Conservation (phyloP, 2,329 filamentous ascomycete genomes). For the Penicillium aurantiogriseum region DNA sequence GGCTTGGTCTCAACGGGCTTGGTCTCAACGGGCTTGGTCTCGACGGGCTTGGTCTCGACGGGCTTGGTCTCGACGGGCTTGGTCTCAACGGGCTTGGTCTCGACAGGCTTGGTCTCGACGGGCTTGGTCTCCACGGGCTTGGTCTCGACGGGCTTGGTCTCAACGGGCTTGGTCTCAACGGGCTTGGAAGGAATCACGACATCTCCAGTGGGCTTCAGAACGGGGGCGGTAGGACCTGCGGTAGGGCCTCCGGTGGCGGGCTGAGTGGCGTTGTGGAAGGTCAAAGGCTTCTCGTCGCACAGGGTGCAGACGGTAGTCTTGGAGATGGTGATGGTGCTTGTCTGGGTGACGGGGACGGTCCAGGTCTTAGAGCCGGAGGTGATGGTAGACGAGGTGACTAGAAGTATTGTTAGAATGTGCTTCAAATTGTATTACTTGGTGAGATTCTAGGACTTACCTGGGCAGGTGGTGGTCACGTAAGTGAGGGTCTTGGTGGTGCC, state of each 20-base stretch:
- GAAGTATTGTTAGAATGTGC: constrained; percentile 4
- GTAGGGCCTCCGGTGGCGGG: constrained; percentile 10
- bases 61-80: too few relatives aligned
- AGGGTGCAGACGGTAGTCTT: constrained; percentile 26
- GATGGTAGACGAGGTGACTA: constrained; percentile 30
- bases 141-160: constrained; percentile 5
- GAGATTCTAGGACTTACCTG: constrained; percentile 26
- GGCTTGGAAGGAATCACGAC: constrained; percentile 9
- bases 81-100: too few relatives aligned
- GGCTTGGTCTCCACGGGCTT: background rate
- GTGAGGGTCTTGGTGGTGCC: constrained; percentile 34
- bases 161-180: background rate
- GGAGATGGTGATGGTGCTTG: constrained; percentile 32
- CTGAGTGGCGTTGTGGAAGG: constrained; percentile 14
- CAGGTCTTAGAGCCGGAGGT: constrained; percentile 30
- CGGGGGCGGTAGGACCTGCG: constrained; percentile 9
- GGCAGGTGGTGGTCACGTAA: constrained; percentile 35
- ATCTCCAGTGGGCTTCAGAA: constrained; percentile 13
- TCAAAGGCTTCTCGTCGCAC: constrained; percentile 23
- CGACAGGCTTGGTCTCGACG: constrained; percentile 2
- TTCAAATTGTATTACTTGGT: background rate
- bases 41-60: too few relatives aligned
- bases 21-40: too few relatives aligned
- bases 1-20: too few relatives aligned
- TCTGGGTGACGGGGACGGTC: constrained; percentile 33